phyloP scores from a whole-genome alignment of 768 basidiomycete species.

The Lanmaoa rubissima region DNA sequence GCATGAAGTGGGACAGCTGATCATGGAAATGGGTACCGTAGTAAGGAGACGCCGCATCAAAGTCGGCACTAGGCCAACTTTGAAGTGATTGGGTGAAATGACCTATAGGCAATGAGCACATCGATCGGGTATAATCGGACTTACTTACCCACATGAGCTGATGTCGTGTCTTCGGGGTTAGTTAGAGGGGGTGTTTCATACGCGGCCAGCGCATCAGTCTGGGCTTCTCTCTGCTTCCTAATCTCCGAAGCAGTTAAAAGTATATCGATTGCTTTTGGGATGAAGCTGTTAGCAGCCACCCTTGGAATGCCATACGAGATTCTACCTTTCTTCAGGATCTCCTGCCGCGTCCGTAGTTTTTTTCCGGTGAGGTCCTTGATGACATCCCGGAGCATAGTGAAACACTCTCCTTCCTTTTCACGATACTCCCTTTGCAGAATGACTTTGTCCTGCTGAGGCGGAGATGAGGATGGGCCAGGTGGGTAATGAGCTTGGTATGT shows the following conservation, averaged over 20 bases:
- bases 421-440: conserved; percentile 21
- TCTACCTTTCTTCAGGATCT: conserved; percentile 20
- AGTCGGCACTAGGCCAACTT: background rate
- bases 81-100: background rate
- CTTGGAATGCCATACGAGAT: background rate
- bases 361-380: conserved; percentile 14
- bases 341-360: conserved; percentile 16
- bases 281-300: background rate
- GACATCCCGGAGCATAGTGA: conserved; percentile 15
- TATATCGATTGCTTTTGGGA: conserved; percentile 7
- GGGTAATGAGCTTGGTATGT: background rate
- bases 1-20: background rate
- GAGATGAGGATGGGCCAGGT: background rate
- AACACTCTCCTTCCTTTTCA: conserved; percentile 20
- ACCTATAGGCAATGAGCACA: conserved; percentile 3
- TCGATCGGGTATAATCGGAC: background rate
- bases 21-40: background rate
- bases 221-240: background rate
- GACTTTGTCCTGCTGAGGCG: conserved; percentile 13
- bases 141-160: background rate
- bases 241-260: background rate
- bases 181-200: background rate
- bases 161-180: background rate
- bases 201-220: background rate
- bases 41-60: background rate